Conservation (phyloP, 148 eudicot species). For the Simmondsia chinensis region DNA sequence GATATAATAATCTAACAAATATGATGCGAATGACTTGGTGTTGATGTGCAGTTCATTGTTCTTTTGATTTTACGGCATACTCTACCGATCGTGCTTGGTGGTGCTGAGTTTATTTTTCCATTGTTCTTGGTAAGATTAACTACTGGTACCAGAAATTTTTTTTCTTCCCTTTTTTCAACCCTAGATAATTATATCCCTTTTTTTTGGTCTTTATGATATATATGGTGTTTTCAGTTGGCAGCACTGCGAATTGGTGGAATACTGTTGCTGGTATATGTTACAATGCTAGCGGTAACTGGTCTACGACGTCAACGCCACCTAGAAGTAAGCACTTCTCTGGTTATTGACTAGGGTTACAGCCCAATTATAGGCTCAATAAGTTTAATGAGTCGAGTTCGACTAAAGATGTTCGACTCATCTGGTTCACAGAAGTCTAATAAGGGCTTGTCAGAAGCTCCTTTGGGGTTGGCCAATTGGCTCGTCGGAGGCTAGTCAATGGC, state of each 20-base stretch:
- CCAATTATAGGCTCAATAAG: too few relatives aligned
- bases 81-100: conserved; percentile 52
- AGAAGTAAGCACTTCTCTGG: conserved; percentile 13
- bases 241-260: conserved; percentile 18
- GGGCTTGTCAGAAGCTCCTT: too few relatives aligned
- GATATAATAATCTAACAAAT: too few relatives aligned
- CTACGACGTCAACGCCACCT: conserved; percentile 18
- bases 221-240: conserved; percentile 16
- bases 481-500: too few relatives aligned
- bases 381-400: too few relatives aligned
- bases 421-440: too few relatives aligned
- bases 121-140: conserved; percentile 45
- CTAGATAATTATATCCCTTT: not conserved
- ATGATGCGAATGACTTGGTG: too few relatives aligned
- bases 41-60: conserved; percentile 63
- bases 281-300: conserved; percentile 21
- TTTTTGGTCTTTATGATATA: not conserved
- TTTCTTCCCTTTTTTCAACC: not conserved
- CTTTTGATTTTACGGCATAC: conserved; percentile 72
- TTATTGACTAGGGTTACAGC: too few relatives aligned
- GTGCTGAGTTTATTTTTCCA: conserved; percentile 47
- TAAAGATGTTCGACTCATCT: too few relatives aligned
- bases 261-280: conserved; percentile 23
- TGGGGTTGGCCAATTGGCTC: too few relatives aligned
- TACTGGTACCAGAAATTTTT: not conserved